Percentiles rank a stretch among this genome's conserved stretches.
Evolutionary conservation across 208 protist genomes (phyloP).

Genomic region (Spongospora subterranea): DNA sequence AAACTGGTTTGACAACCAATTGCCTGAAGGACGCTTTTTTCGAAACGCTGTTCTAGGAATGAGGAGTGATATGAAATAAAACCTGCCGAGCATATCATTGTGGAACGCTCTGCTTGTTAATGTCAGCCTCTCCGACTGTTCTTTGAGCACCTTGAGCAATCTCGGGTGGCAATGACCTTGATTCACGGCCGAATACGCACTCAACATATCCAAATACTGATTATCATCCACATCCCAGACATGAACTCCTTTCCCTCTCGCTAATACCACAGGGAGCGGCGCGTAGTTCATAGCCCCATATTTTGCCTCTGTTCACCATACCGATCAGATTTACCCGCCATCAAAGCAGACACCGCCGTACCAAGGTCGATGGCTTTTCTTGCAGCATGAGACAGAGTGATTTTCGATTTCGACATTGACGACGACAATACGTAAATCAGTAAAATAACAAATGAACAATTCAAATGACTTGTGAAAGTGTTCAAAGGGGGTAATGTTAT

Average conservation of each 20-base stretch:
- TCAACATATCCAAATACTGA: constrained; percentile 84
- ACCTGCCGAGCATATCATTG: constrained; percentile 74
- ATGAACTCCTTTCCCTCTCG: constrained; percentile 73
- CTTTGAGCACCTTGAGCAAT: constrained; percentile 79
- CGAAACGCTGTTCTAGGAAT: not conserved
- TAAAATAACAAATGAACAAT: no score
- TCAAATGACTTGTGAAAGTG: no score
- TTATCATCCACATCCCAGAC: constrained; percentile 88
- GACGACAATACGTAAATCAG: not conserved
- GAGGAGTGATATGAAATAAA: constrained; percentile 44
- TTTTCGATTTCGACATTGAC: not conserved
- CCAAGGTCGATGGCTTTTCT: constrained; percentile 10
- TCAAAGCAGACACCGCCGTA: not conserved
- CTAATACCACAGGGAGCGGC: constrained; percentile 85
- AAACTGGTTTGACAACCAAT: not conserved
- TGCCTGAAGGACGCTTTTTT: not conserved
- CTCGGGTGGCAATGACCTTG: constrained; percentile 89
- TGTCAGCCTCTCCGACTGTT: constrained; percentile 76
- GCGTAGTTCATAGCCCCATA: constrained; percentile 82
- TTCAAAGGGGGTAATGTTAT: no score
- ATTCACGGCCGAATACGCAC: constrained; percentile 89
- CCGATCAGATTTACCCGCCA: not conserved
- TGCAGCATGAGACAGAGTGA: not conserved
- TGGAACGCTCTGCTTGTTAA: constrained; percentile 73
- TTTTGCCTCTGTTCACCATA: constrained; percentile 63